Percentiles rank a stretch among this genome's conserved stretches.
Evolutionary conservation across 2,329 filamentous ascomycete genomes (phyloP).

Genomic region (Cladobotryum mycophilum): DNA sequence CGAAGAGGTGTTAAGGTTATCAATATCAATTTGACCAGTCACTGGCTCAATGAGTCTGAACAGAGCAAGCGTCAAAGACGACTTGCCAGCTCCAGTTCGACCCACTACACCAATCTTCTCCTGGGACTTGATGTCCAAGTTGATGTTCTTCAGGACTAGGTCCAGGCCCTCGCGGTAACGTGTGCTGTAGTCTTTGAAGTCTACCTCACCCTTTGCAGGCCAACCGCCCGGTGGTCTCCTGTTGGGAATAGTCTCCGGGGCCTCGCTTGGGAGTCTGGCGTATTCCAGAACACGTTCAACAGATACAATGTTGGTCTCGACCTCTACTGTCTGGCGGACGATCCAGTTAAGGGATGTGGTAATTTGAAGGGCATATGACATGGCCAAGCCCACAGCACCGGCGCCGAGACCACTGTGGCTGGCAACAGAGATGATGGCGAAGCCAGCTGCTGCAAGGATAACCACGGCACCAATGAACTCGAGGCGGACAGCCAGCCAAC

Average conservation of each 20-base stretch:
- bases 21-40: slow-evolving; percentile 80
- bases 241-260: slow-evolving; percentile 86
- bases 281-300: slow-evolving; percentile 98
- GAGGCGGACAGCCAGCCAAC: slow-evolving; percentile 90
- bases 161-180: slow-evolving; percentile 86
- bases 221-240: slow-evolving; percentile 82
- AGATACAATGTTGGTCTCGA: slow-evolving; percentile 99
- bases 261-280: slow-evolving; percentile 82
- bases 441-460: slow-evolving; percentile 78
- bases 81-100: slow-evolving; percentile 93
- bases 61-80: slow-evolving; percentile 81
- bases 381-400: slow-evolving; percentile 82
- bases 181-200: slow-evolving; percentile 91
- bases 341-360: slow-evolving; percentile 99
- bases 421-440: slow-evolving; percentile 75
- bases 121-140: slow-evolving; percentile 84
- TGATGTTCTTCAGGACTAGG: slow-evolving; percentile 88
- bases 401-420: slow-evolving; percentile 56
- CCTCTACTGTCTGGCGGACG: slow-evolving; percentile 94
- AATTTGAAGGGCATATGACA: slow-evolving; percentile 97
- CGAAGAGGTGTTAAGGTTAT: slow-evolving; percentile 78
- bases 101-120: slow-evolving; percentile 98
- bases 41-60: slow-evolving; percentile 93
- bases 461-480: slow-evolving; percentile 95
- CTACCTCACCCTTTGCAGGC: slow-evolving; percentile 82